These are phyloP conservation scores for Trametes cinnabarina DNA, from an alignment of 768 basidiomycete species.

Conservation along the genomic window DNA sequence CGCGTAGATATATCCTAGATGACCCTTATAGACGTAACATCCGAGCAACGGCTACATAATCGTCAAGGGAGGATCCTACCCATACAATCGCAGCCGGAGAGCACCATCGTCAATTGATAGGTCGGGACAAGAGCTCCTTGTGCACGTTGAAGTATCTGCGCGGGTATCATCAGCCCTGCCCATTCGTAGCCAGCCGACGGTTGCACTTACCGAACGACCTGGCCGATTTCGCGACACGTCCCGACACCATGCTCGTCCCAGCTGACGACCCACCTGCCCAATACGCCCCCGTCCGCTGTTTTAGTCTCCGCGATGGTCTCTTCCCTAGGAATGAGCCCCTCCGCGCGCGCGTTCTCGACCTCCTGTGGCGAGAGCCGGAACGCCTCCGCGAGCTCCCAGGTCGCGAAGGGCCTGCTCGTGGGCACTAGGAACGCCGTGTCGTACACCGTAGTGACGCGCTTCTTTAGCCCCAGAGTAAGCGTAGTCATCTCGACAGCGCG, in stretches of 20 bases:
- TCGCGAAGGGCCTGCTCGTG: constrained; percentile 68
- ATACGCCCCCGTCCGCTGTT: constrained; percentile 52
- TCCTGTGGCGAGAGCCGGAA: constrained; percentile 46
- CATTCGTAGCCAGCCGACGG: background rate
- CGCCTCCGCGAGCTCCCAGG: constrained; percentile 68
- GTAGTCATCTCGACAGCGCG: constrained; percentile 66
- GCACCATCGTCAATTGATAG: too few species aligned
- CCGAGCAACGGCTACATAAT: too few species aligned
- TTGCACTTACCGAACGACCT: constrained; percentile 59
- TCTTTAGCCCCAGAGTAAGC: constrained; percentile 54
- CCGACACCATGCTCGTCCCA: constrained; percentile 71
- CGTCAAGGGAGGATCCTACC: too few species aligned
- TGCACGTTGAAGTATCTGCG: constrained; percentile 45
- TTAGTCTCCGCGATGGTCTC: constrained; percentile 82
- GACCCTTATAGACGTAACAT: too few species aligned
- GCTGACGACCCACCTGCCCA: constrained; percentile 76
- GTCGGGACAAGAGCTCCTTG: constrained; percentile 38
- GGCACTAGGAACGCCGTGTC: constrained; percentile 70
- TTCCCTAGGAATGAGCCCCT: constrained; percentile 40
- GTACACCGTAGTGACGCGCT: constrained; percentile 68
- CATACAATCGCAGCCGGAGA: too few species aligned
- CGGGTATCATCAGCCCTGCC: background rate
- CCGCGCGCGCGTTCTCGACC: constrained; percentile 38
- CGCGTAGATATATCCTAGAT: too few species aligned
- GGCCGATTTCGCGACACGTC: constrained; percentile 60